Base-by-base conservation (phyloP, 768 basidiomycete species). In the Dioszegia hungarica region DNA sequence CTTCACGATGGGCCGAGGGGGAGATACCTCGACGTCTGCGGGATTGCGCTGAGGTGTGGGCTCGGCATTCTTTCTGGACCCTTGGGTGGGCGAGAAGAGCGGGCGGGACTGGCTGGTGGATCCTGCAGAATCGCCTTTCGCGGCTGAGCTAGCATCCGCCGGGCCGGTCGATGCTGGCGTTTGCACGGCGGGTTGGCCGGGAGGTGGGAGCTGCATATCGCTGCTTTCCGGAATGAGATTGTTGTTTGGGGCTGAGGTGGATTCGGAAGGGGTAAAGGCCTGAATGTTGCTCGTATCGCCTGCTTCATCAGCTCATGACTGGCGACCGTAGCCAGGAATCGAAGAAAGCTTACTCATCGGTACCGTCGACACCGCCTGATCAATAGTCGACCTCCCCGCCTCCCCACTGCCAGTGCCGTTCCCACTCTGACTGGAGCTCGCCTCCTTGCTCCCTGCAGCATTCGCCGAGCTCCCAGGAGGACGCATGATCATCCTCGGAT, bases 71-170 rank as follows among this genome's bases (percentile, higher is more conserved):
- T 19, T 22, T n/a, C 39, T 37, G 1, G 54, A 56, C 20, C 50
- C 56, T 44, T 71, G 61, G 19, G 69, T 66, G 10, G 69, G 67
- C 0, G 69, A 71, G 51, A 71, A 68, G 27, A 68, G 28, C 2
- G 68, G 68, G 22, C 63, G 51, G 54, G 57, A 51, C 11, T 60
- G 20, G 3, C n/a, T 12, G 14, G 41, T 43, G 9, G 19, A 62
- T 24, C 51, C n/a, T n/a, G n/a, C 17, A 8, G 66, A 62, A 11
- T 27, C 37, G 22, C 51, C 19, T 39, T 48, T 31, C 14, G 22
- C 25, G n/a, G 46, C n/a, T 2, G 54, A 1, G 57, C 45, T 20
- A 51, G 57, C n/a, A 54, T n/a, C n/a, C n/a, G 46, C 22, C 15
- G 37, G 54, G 2, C 19, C 17, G 14, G 41, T 14, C 31, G 31